Percentiles rank a stretch among this genome's conserved stretches.
phyloP scores from a whole-genome alignment of 2,329 filamentous ascomycete species.

The Diaporthe longicolla region DNA sequence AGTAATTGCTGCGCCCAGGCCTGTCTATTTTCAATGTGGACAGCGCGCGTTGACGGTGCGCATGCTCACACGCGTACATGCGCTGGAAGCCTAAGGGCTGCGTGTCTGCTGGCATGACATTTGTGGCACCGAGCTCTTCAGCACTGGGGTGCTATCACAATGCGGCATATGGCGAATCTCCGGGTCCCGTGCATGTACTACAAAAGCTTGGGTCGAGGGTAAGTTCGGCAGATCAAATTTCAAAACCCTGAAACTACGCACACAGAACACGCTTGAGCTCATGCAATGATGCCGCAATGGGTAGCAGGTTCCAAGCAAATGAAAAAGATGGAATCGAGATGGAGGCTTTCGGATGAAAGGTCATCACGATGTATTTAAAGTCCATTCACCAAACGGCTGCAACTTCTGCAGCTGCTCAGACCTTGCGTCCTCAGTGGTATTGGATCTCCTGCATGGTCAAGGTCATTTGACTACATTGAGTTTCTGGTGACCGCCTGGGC shows the following conservation, averaged over 20 bases:
- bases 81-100: background rate
- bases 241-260: background rate
- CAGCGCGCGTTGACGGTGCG: background rate
- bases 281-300: background rate
- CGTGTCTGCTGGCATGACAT: background rate
- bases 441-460: background rate
- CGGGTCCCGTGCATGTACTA: background rate
- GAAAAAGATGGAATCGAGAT: background rate
- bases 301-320: background rate
- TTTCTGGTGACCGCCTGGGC: too few species aligned
- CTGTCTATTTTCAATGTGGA: background rate
- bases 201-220: background rate
- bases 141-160: background rate
- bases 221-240: constrained; percentile 5
- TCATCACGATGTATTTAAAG: background rate
- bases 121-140: background rate
- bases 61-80: background rate
- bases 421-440: too few species aligned
- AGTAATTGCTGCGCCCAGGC: background rate
- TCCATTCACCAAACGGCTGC: background rate
- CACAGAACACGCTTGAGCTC: background rate
- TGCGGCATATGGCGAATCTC: constrained; percentile 7
- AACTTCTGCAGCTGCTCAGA: background rate
- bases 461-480: background rate
- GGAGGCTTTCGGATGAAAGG: background rate